Evolutionary conservation across 2,329 filamentous ascomycete species (phyloP).

Genomic region (Colletotrichum sansevieriae): DNA sequence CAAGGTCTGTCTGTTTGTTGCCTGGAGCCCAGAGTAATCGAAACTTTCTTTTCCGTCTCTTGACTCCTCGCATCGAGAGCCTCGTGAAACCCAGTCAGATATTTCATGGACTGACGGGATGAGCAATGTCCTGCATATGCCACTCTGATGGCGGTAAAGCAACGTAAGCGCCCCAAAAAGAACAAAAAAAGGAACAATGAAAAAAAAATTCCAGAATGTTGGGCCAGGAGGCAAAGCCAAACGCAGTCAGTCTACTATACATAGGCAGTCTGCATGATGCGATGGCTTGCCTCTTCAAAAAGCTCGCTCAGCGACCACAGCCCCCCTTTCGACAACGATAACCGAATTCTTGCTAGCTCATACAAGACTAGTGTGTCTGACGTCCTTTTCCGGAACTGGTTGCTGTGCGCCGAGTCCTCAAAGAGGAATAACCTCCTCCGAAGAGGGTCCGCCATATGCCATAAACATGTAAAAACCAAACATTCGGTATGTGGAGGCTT

Average conservation of each 20-base stretch:
- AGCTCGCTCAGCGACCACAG: conserved; percentile 22
- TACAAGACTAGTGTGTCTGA: conserved; percentile 16
- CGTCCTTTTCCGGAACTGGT: conserved; percentile 2
- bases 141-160: conserved; percentile 22
- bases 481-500: conserved; percentile 27
- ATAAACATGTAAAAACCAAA: conserved; percentile 3
- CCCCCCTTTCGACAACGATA: conserved; percentile 19
- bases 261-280: conserved; percentile 1
- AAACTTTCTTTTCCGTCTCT: conserved; percentile 23
- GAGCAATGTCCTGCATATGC: conserved; percentile 26
- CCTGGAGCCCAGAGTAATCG: conserved; percentile 8
- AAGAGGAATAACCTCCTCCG: conserved; percentile 27
- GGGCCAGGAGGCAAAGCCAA: conserved; percentile 17
- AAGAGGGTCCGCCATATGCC: conserved; percentile 23
- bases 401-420: conserved; percentile 12
- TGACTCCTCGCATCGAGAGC: conserved; percentile 16
- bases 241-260: neutral
- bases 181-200: too few species aligned
- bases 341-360: conserved; percentile 11
- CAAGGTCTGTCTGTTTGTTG: conserved; percentile 4
- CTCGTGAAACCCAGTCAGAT: conserved; percentile 11
- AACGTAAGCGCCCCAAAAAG: conserved; percentile 18
- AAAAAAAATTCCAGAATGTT: neutral
- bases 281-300: neutral
- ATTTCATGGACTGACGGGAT: conserved; percentile 17